These are phyloP conservation scores for Ensete ventricosum DNA, from an alignment of 176 grass and related monocot genomes.

Conservation along the genomic window DNA sequence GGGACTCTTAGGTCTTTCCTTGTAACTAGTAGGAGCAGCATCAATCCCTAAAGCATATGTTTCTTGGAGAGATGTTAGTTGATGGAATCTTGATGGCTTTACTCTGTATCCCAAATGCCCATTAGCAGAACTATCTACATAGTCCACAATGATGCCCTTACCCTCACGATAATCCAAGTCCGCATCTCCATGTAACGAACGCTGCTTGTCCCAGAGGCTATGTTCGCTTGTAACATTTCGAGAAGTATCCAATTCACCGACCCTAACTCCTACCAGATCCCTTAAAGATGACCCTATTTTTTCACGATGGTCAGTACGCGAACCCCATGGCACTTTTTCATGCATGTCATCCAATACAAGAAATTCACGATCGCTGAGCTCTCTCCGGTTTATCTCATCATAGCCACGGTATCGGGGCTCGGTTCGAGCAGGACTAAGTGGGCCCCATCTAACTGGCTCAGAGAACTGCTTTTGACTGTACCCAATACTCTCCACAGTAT, in stretches of 20 bases:
- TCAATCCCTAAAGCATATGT: constrained; percentile 30
- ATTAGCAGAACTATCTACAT: constrained; percentile 25
- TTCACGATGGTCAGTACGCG: constrained; percentile 19
- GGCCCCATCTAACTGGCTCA: constrained; percentile 23
- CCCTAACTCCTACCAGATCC: constrained; percentile 33
- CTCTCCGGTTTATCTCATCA: constrained; percentile 21
- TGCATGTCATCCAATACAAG: constrained; percentile 33
- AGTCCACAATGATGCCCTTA: constrained; percentile 23
- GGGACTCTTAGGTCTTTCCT: constrained; percentile 32
- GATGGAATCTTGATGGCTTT: constrained; percentile 9
- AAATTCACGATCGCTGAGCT: constrained; percentile 21
- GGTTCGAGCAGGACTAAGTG: constrained; percentile 23
- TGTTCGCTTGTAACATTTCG: constrained; percentile 31
- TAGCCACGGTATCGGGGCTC: constrained; percentile 23
- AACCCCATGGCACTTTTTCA: constrained; percentile 35
- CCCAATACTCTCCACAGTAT: constrained; percentile 3
- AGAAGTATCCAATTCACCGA: constrained; percentile 13
- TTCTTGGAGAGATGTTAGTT: constrained; percentile 26
- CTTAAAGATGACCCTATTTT: constrained; percentile 26
- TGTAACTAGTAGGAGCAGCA: constrained; percentile 29
- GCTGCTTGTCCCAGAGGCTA: constrained; percentile 13
- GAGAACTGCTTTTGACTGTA: constrained; percentile 22
- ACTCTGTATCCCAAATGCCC: constrained; percentile 18
- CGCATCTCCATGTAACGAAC: constrained; percentile 26
- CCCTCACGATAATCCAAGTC: constrained; percentile 5